Percentiles rank a stretch among this genome's conserved stretches.
Evolutionary conservation across 1,284 basidiomycete species (phyloP).

Genomic region (Cryptococcus sp.): DNA sequence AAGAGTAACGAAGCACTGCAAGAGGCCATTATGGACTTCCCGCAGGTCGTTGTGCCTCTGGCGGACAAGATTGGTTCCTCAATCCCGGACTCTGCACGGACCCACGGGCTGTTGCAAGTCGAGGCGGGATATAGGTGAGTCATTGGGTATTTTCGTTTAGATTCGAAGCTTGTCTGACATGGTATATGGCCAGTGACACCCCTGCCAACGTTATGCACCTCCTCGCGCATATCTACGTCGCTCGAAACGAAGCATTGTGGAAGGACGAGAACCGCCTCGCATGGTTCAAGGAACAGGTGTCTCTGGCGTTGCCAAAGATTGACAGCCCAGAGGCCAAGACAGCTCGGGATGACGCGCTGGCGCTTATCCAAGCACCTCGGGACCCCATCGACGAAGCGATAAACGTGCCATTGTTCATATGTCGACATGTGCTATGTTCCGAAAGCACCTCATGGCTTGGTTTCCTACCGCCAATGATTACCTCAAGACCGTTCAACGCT

Average conservation of each 20-base stretch:
- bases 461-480: conserved; percentile 67
- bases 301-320: conserved; percentile 25
- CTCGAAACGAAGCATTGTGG: conserved; percentile 75
- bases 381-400: conserved; percentile 38
- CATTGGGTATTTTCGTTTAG: not conserved
- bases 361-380: conserved; percentile 53
- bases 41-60: conserved; percentile 73
- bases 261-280: conserved; percentile 66
- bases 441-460: conserved; percentile 65
- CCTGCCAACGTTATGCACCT: conserved; percentile 59
- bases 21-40: conserved; percentile 74
- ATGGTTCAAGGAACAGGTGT: conserved; percentile 67
- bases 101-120: conserved; percentile 67
- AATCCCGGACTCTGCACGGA: conserved; percentile 63
- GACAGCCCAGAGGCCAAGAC: conserved; percentile 27
- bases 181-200: conserved; percentile 46
- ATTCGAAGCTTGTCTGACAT: conserved; percentile 16
- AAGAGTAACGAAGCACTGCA: conserved; percentile 67
- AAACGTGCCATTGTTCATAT: conserved; percentile 57
- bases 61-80: conserved; percentile 78
- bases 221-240: conserved; percentile 80
- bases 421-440: conserved; percentile 71
- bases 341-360: conserved; percentile 38
- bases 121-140: conserved; percentile 66
- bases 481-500: conserved; percentile 58